These are phyloP conservation scores for Calonectria hawksworthii DNA, from an alignment of 2,329 filamentous ascomycete genomes.

Conservation along the genomic window DNA sequence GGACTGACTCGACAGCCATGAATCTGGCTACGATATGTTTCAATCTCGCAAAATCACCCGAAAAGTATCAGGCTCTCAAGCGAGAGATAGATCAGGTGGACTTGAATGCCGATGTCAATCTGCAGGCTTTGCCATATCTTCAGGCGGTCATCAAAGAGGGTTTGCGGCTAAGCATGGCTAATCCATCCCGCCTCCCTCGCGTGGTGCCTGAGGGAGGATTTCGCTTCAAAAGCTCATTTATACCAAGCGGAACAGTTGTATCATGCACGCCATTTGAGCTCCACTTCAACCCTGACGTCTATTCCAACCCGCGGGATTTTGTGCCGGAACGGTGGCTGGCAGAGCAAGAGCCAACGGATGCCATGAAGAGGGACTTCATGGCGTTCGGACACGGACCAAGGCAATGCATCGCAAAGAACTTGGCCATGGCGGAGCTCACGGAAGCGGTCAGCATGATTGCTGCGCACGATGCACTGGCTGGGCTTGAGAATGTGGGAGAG, in stretches of 20 bases:
- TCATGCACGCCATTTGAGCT: constrained; percentile 60
- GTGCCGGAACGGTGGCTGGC: constrained; percentile 61
- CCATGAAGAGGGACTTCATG: constrained; percentile 55
- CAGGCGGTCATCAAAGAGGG: constrained; percentile 64
- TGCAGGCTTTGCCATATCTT: constrained; percentile 56
- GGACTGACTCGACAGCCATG: constrained; percentile 67
- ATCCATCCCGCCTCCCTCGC: constrained; percentile 64
- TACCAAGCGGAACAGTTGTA: constrained; percentile 61
- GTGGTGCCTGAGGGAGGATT: constrained; percentile 53
- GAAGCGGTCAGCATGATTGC: neutral
- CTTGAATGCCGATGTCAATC: constrained; percentile 30
- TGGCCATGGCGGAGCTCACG: constrained; percentile 59
- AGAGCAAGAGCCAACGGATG: constrained; percentile 17
- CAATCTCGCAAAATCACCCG: constrained; percentile 58
- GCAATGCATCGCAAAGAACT: constrained; percentile 64
- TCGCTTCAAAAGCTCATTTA: constrained; percentile 51
- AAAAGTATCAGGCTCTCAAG: constrained; percentile 39
- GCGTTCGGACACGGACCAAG: constrained; percentile 63
- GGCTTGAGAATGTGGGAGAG: neutral
- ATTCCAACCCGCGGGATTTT: constrained; percentile 58
- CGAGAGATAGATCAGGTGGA: neutral
- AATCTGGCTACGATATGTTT: constrained; percentile 64
- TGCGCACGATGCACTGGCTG: neutral
- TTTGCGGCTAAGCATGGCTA: constrained; percentile 64
- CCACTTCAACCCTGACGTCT: constrained; percentile 60